phyloP scores from a whole-genome alignment of 2,329 filamentous ascomycete genomes.

The Uncinocarpus reesii region DNA sequence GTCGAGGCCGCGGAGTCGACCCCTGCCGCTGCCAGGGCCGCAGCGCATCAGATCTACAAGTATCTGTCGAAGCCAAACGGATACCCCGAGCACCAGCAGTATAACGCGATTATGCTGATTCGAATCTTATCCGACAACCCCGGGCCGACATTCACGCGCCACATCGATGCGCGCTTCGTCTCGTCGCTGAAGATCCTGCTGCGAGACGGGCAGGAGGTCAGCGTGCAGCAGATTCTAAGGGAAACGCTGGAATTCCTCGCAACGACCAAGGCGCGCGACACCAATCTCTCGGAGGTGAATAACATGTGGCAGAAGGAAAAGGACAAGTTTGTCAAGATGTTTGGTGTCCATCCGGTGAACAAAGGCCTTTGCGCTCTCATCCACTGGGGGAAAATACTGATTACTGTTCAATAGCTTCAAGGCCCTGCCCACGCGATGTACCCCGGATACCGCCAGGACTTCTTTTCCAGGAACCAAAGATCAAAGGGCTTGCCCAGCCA shows the following conservation, averaged over 20 bases:
- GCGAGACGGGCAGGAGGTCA: conserved; percentile 58
- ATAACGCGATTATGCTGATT: conserved; percentile 92
- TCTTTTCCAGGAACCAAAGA: conserved; percentile 19
- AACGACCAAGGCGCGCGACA: conserved; percentile 59
- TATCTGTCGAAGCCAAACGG: conserved; percentile 65
- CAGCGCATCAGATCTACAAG: conserved; percentile 69
- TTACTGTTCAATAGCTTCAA: conserved; percentile 1
- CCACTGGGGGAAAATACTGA: not conserved
- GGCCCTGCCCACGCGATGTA: conserved; percentile 5
- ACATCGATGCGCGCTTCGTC: conserved; percentile 76
- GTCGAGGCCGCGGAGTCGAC: conserved; percentile 93
- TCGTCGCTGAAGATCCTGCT: conserved; percentile 65
- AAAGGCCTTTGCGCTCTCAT: not conserved
- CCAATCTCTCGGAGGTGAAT: conserved; percentile 59
- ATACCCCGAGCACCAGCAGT: conserved; percentile 61
- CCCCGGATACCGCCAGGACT: conserved; percentile 16
- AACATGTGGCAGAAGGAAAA: conserved; percentile 89
- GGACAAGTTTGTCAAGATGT: conserved; percentile 48
- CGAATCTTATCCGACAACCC: conserved; percentile 90
- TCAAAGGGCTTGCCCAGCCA: conserved; percentile 50
- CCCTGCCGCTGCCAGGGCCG: conserved; percentile 70
- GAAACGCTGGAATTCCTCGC: conserved; percentile 78
- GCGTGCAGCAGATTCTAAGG: conserved; percentile 73
- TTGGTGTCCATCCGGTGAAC: conserved; percentile 37
- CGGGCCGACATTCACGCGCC: conserved; percentile 78